These are phyloP conservation scores for Trypanosoma congolense DNA, from an alignment of 208 protist species.

Conservation along the genomic window DNA sequence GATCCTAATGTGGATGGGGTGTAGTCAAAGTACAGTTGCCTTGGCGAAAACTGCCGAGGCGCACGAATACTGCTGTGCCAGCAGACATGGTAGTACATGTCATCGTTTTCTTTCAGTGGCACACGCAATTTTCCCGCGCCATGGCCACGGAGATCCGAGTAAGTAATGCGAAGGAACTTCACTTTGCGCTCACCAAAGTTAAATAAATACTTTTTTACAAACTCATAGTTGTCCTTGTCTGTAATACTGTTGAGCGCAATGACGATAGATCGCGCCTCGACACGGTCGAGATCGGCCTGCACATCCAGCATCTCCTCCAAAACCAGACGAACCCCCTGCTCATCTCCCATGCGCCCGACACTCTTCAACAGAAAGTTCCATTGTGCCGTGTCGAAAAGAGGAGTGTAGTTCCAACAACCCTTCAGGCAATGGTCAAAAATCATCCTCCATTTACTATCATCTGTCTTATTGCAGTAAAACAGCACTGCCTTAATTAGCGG, in stretches of 20 bases:
- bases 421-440: constrained; percentile 80
- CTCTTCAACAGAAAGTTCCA: constrained; percentile 85
- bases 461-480: constrained; percentile 72
- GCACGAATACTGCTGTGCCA: constrained; percentile 81
- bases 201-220: constrained; percentile 83
- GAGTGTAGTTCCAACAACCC: constrained; percentile 81
- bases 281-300: constrained; percentile 78
- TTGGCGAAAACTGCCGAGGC: constrained; percentile 79
- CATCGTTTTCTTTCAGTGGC: constrained; percentile 80
- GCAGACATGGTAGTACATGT: constrained; percentile 87
- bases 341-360: constrained; percentile 71
- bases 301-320: constrained; percentile 87
- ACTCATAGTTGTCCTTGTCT: constrained; percentile 75
- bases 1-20: constrained; percentile 54
- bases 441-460: constrained; percentile 53
- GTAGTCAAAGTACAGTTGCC: constrained; percentile 90
- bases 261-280: constrained; percentile 70
- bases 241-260: constrained; percentile 77
- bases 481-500: constrained; percentile 74
- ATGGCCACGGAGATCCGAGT: constrained; percentile 78
- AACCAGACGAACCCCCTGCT: constrained; percentile 58
- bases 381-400: constrained; percentile 72
- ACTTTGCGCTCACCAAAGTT: constrained; percentile 84
- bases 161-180: constrained; percentile 80
- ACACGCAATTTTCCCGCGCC: constrained; percentile 72